Evolutionary conservation across 2,329 filamentous ascomycete species (phyloP), one percentile per base, ranked within the genome.

Genomic region (Penicillium hordei): DNA sequence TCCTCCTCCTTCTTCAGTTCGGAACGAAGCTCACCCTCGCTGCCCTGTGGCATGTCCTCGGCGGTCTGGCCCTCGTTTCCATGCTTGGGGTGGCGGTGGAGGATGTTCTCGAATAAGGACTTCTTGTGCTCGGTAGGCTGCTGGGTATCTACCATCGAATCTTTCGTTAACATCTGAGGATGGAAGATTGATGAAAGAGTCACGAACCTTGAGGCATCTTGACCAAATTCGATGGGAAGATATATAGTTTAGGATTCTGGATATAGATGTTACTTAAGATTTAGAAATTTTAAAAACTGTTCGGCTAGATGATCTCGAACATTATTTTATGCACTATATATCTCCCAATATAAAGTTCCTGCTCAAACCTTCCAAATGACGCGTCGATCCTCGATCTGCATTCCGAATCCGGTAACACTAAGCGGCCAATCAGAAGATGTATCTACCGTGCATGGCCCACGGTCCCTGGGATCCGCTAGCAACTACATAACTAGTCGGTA

Each of bases 111-210:
- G 13, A 50, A 27, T 17, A 50, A 40, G 6, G 48, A 25, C n/a
- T 39, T 34, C 34, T 50, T 40, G 25, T 36, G 21, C 10, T 23
- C 23, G 15, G 21, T 34, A 17, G 48, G 36, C 9, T 50, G 25
- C 2, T 40, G 48, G 10, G 25, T 15, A 2, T 40, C 33, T 84
- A 83, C 63, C 21, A 10, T 42, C 7, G 21, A 25, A 42, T 17
- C 21, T 9, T 3, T 17, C 6, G 7, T 42, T 42, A 42, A 2
- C 4, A 17, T 40, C 3, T 25, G 21, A 19, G 39, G 21, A 4
- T 17, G 5, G 21, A 9, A 25, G 21, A 42, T 13, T 42, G 13
- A 42, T 3, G 7, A 6, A 3, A 31, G 29, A 17, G 13, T 25
- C 7, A 10, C 39, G 21, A 25, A 42, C 39, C 39, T 42, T 42